Evolutionary conservation across 2,329 filamentous ascomycete species (phyloP).

Genomic region (Tolypocladium ovalisporum): DNA sequence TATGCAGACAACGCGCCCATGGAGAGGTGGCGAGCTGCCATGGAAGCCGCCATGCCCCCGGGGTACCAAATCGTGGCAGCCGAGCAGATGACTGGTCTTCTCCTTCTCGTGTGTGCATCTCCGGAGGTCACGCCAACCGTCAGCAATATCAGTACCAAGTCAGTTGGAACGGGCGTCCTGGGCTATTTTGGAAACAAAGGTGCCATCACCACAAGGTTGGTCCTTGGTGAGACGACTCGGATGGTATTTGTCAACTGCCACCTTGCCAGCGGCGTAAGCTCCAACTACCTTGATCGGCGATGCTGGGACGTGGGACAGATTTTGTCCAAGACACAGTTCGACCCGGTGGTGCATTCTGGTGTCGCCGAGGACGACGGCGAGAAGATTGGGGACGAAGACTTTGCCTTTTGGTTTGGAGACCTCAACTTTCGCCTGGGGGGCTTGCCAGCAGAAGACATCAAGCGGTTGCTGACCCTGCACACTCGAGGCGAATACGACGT

Average conservation of each 20-base stretch:
- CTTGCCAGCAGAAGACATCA: constrained; percentile 81
- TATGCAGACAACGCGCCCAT: constrained; percentile 64
- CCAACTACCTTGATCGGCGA: constrained; percentile 64
- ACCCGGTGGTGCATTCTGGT: constrained; percentile 56
- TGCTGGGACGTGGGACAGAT: constrained; percentile 88
- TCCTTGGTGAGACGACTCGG: constrained; percentile 82
- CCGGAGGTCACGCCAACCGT: constrained; percentile 64
- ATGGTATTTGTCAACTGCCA: constrained; percentile 89
- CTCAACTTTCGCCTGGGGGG: constrained; percentile 88
- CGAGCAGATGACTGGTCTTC: constrained; percentile 76
- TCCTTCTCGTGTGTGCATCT: constrained; percentile 78
- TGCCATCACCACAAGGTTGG: constrained; percentile 67
- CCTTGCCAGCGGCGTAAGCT: constrained; percentile 76
- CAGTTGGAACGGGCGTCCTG: constrained; percentile 79
- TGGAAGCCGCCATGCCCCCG: constrained; percentile 61
- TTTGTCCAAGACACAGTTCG: constrained; percentile 63
- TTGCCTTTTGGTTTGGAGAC: constrained; percentile 93
- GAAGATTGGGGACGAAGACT: constrained; percentile 79
- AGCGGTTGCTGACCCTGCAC: constrained; percentile 72
- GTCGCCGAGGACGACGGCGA: constrained; percentile 55
- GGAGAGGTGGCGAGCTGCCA: constrained; percentile 69
- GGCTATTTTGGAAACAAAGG: constrained; percentile 97
- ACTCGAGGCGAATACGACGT: constrained; percentile 66
- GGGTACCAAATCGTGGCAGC: constrained; percentile 70
- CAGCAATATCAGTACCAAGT: constrained; percentile 69